phyloP scores from a whole-genome alignment of 495 filamentous ascomycete genomes.

The Aspergillus mulundensis region DNA sequence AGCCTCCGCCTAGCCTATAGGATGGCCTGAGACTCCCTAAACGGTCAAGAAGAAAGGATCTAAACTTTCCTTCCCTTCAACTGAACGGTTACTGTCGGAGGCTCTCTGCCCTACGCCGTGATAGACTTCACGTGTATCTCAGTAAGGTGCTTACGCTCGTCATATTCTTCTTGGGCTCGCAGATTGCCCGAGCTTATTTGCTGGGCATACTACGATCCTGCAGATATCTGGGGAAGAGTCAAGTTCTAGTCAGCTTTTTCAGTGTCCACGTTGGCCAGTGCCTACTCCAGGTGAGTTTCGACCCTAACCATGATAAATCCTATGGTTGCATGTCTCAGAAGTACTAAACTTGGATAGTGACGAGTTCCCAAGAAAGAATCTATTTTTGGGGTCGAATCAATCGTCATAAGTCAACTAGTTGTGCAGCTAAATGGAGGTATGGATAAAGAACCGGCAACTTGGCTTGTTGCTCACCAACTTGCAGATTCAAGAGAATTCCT shows the following conservation, averaged over 20 bases:
- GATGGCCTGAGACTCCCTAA: not conserved
- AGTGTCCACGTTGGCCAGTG: not conserved
- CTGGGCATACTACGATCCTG: not conserved
- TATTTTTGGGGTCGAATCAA: not conserved
- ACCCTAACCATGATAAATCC: not conserved
- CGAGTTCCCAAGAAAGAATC: not conserved
- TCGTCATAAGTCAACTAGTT: not conserved
- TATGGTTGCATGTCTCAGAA: not conserved
- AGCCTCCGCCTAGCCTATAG: not conserved
- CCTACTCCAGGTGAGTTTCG: not conserved
- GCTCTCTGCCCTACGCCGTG: not conserved
- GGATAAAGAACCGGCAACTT: not conserved
- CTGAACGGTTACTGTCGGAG: not conserved
- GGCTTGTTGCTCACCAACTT: not conserved
- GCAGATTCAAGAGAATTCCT: not conserved
- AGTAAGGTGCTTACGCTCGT: conserved; percentile 1
- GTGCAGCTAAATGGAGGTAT: not conserved
- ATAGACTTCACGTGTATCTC: not conserved
- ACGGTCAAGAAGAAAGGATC: not conserved
- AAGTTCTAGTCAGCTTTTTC: not conserved
- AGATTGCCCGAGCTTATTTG: not conserved
- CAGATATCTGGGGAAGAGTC: not conserved
- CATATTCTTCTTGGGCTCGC: not conserved
- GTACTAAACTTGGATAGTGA: not conserved
- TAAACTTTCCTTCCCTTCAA: conserved; percentile 4